phyloP scores from a whole-genome alignment of 2,329 filamentous ascomycete species.

The Byssochlamys sp. region DNA sequence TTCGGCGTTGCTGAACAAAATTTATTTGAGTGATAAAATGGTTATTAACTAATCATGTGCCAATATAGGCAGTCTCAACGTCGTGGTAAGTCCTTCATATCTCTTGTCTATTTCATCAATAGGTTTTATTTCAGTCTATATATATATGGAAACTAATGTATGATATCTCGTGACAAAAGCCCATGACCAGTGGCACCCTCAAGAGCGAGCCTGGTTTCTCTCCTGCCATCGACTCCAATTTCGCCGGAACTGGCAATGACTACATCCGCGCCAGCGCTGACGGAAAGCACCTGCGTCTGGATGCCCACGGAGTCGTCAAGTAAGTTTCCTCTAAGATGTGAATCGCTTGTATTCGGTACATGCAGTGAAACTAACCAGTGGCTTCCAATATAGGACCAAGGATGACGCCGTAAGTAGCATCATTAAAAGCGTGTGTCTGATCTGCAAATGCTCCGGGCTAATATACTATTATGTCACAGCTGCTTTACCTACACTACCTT shows the following conservation, averaged over 20 bases:
- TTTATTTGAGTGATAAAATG: background rate
- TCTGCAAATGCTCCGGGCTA: background rate
- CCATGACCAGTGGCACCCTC: slow-evolving; percentile 29
- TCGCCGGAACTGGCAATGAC: slow-evolving; percentile 31
- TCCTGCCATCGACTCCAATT: slow-evolving; percentile 27
- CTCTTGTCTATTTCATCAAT: background rate
- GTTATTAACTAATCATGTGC: background rate
- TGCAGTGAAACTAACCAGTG: background rate
- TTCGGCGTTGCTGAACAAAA: background rate
- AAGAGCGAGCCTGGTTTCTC: slow-evolving; percentile 27
- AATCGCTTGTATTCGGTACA: background rate
- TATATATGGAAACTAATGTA: background rate
- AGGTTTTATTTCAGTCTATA: background rate
- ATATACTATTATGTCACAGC: slow-evolving; percentile 8
- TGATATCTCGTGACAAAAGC: slow-evolving; percentile 15
- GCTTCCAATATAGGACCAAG: slow-evolving; percentile 15
- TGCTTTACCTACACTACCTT: slow-evolving; percentile 33
- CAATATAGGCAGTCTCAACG: slow-evolving; percentile 26
- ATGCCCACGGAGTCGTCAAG: slow-evolving; percentile 33
- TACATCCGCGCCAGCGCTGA: slow-evolving; percentile 35
- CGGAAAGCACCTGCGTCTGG: slow-evolving; percentile 29
- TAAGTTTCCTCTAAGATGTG: slow-evolving; percentile 13
- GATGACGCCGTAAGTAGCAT: slow-evolving; percentile 20
- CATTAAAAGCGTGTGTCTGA: background rate
- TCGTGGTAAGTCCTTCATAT: slow-evolving; percentile 22